Percentiles rank a stretch among this genome's conserved stretches.
These are phyloP conservation scores for Oemleria cerasiformis DNA, from an alignment of 306 rosid species.

Conservation along the genomic window DNA sequence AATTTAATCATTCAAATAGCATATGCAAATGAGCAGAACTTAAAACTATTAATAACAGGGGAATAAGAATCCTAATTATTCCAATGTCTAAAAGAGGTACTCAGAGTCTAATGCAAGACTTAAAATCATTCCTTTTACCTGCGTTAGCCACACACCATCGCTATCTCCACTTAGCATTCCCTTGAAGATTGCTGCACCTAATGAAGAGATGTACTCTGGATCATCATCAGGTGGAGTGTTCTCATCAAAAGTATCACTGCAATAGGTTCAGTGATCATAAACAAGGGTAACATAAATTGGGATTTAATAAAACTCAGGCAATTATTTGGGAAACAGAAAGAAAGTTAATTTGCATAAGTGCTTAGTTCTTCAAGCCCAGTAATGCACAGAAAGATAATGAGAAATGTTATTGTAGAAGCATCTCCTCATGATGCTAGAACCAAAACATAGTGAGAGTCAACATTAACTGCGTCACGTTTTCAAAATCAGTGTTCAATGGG, in stretches of 20 bases:
- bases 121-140: slow-evolving; percentile 39
- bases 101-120: not conserved
- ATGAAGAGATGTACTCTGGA: slow-evolving; percentile 76
- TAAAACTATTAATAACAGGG: too few species aligned
- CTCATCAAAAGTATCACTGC: slow-evolving; percentile 92
- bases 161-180: slow-evolving; percentile 85
- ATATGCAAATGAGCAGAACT: too few species aligned
- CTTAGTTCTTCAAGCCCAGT: too few species aligned
- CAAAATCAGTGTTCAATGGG: not conserved
- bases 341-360: too few species aligned
- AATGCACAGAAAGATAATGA: too few species aligned
- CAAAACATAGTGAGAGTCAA: too few species aligned
- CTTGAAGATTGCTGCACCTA: slow-evolving; percentile 70
- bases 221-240: slow-evolving; percentile 90
- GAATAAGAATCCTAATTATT: too few species aligned
- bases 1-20: too few species aligned
- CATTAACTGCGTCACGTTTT: too few species aligned
- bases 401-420: too few species aligned
- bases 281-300: not conserved
- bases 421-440: too few species aligned
- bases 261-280: slow-evolving; percentile 30
- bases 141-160: slow-evolving; percentile 90
- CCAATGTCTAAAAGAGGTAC: not conserved
- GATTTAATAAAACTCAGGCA: not conserved
- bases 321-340: not conserved